Conservation (phyloP, 345 rosid species). For the Orychophragmus violaceus region DNA sequence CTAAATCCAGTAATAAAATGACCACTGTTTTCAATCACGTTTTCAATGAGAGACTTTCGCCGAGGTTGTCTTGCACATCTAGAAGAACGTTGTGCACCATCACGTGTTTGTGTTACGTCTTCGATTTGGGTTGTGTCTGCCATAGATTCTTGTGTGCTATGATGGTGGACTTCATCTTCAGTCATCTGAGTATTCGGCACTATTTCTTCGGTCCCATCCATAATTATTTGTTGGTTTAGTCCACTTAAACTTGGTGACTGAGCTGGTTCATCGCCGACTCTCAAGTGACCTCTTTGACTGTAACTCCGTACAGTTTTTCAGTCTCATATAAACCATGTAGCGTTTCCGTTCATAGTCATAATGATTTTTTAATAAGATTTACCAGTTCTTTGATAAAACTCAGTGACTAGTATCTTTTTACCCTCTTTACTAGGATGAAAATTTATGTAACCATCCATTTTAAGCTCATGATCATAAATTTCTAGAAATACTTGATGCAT, state of each 20-base stretch:
- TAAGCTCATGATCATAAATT: neutral
- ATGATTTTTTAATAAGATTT: neutral
- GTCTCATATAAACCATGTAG: neutral
- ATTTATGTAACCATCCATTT: neutral
- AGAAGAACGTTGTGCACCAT: neutral
- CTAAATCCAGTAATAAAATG: neutral
- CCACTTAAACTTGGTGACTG: neutral
- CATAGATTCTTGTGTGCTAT: neutral
- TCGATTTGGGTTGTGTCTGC: neutral
- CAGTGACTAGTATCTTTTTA: neutral
- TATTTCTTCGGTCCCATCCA: neutral
- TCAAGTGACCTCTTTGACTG: neutral
- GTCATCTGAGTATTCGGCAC: neutral
- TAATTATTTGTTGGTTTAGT: neutral
- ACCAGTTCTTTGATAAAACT: neutral
- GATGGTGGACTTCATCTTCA: neutral
- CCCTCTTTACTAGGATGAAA: neutral
- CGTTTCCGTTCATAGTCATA: neutral
- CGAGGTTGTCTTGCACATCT: neutral
- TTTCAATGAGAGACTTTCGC: neutral
- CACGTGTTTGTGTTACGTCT: neutral
- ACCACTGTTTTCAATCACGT: neutral
- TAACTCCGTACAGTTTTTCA: neutral
- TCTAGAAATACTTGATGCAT: neutral
- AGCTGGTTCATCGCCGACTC: neutral